A percentile compares a stretch with the other conserved stretches of the same genome.
phyloP scores from a whole-genome alignment of 2,329 filamentous ascomycete genomes.

The Cladophialophora psammophila region DNA sequence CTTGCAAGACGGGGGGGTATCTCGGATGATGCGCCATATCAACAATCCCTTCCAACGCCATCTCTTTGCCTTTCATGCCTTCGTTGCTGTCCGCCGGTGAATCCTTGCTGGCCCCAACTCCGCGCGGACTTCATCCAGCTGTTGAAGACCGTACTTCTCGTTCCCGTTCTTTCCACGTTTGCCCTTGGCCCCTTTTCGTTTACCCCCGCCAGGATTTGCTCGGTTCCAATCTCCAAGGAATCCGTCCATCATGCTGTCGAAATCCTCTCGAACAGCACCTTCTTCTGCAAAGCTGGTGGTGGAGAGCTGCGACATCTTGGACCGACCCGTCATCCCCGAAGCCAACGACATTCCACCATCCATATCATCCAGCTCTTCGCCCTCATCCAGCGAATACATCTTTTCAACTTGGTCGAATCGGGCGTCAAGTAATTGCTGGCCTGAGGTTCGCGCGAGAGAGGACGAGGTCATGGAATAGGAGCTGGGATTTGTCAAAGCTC shows the following conservation, averaged over 20 bases:
- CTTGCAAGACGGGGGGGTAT: constrained; percentile 34
- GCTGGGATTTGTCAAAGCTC: constrained; percentile 85
- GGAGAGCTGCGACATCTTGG: constrained; percentile 69
- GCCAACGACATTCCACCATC: constrained; percentile 59
- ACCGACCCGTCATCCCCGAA: constrained; percentile 51
- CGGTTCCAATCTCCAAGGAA: constrained; percentile 73
- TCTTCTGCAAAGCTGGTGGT: constrained; percentile 53
- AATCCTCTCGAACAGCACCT: constrained; percentile 75
- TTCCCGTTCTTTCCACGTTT: constrained; percentile 80
- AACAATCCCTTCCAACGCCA: constrained; percentile 15
- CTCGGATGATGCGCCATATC: constrained; percentile 23
- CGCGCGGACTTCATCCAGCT: constrained; percentile 87
- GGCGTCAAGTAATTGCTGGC: constrained; percentile 81
- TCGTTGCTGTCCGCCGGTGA: constrained; percentile 43
- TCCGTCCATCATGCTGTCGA: constrained; percentile 90
- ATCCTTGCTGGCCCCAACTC: constrained; percentile 80
- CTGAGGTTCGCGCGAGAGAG: constrained; percentile 84
- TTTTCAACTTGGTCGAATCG: constrained; percentile 92
- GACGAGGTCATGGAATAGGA: constrained; percentile 93
- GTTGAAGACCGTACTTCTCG: constrained; percentile 80
- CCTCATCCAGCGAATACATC: constrained; percentile 71
- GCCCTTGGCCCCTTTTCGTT: constrained; percentile 55
- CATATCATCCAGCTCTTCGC: constrained; percentile 58
- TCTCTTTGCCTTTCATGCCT: constrained; percentile 28
- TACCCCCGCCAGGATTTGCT: constrained; percentile 48